Conservation (phyloP, 108 stramenopile genomes). For the Asterionellopsis glacialis region DNA sequence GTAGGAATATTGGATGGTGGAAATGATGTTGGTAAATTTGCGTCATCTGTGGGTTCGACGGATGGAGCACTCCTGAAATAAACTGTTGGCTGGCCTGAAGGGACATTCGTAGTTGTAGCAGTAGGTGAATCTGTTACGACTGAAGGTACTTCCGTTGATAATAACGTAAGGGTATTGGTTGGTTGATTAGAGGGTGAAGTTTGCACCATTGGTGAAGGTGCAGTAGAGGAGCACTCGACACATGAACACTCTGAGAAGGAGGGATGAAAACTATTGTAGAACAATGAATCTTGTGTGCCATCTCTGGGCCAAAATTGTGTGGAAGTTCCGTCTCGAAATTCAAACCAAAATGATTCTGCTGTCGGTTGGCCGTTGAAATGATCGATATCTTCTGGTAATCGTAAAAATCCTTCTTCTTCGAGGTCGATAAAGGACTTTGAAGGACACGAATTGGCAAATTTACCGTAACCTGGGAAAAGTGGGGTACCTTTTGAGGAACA, state of each 20-base stretch:
- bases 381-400: slow-evolving; percentile 15
- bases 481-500: slow-evolving; percentile 7
- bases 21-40: neutral
- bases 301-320: slow-evolving; percentile 13
- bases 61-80: too few species aligned
- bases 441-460: slow-evolving; percentile 16
- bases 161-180: neutral
- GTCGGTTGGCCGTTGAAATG: slow-evolving; percentile 17
- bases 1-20: neutral
- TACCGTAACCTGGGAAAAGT: slow-evolving; percentile 22
- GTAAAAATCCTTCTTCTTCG: neutral
- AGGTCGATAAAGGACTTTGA: slow-evolving; percentile 17
- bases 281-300: neutral
- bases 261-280: slow-evolving; percentile 8
- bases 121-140: neutral
- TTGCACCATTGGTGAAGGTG: neutral
- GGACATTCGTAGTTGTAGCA: neutral
- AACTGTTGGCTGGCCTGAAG: too few species aligned
- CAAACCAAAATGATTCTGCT: slow-evolving; percentile 12
- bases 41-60: too few species aligned
- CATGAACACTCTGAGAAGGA: slow-evolving; percentile 16
- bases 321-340: slow-evolving; percentile 22
- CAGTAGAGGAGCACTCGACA: slow-evolving; percentile 7
- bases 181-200: neutral
- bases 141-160: neutral